Conservation (phyloP, 2,329 filamentous ascomycete species). For the Hypoxylon sp. region DNA sequence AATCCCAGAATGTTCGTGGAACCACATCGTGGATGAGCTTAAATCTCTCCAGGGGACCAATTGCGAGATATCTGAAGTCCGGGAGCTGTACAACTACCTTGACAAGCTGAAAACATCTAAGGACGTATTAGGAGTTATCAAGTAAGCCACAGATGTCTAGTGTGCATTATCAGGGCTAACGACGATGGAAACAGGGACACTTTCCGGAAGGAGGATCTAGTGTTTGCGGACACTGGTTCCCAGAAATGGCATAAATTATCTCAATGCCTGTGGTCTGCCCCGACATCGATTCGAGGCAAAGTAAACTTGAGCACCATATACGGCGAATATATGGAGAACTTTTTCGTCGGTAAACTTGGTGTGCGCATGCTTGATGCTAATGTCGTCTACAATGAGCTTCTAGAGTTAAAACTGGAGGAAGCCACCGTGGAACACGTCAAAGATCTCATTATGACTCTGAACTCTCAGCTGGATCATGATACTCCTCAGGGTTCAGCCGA, state of each 20-base stretch:
- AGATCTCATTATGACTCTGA: constrained; percentile 54
- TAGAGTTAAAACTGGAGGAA: constrained; percentile 5
- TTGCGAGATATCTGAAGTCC: neutral
- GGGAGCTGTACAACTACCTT: constrained; percentile 1
- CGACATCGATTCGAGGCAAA: constrained; percentile 21
- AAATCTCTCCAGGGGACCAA: neutral
- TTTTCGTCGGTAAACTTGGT: constrained; percentile 23
- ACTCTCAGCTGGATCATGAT: constrained; percentile 50
- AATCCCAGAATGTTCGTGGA: constrained; percentile 17
- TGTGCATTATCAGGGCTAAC: neutral
- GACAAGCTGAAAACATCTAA: neutral
- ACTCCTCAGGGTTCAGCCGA: neutral
- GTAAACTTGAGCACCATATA: constrained; percentile 27
- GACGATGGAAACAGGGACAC: neutral
- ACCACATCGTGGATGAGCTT: constrained; percentile 19
- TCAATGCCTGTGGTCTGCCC: constrained; percentile 26
- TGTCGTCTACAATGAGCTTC: constrained; percentile 31
- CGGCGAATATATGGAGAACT: constrained; percentile 3
- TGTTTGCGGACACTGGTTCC: neutral
- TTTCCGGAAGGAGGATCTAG: constrained; percentile 8
- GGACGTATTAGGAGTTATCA: neutral
- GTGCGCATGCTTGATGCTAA: constrained; percentile 23
- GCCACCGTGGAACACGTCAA: constrained; percentile 47
- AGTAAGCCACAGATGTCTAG: neutral
- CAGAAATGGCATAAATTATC: constrained; percentile 22